Percentiles rank a stretch among this genome's conserved stretches.
Conservation (phyloP, 768 basidiomycete genomes). For the Cyathus striatus region DNA sequence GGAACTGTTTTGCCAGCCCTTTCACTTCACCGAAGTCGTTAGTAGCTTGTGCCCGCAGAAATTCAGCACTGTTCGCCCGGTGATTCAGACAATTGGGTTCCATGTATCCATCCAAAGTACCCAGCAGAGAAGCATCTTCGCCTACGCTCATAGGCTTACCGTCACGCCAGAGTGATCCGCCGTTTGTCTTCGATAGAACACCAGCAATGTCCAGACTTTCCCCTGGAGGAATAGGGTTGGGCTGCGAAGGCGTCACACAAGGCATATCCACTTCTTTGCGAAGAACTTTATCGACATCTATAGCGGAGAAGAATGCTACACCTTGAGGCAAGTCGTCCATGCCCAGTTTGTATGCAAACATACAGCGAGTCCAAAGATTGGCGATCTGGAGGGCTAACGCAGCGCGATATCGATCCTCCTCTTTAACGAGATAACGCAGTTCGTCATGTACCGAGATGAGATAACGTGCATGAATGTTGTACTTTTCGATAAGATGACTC, state of each 20-base stretch:
- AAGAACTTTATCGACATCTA: constrained; percentile 87
- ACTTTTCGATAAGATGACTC: constrained; percentile 79
- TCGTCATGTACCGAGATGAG: constrained; percentile 98
- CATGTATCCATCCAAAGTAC: constrained; percentile 44
- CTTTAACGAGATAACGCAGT: constrained; percentile 86
- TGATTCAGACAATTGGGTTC: constrained; percentile 60
- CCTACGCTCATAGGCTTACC: constrained; percentile 47
- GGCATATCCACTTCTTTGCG: constrained; percentile 97
- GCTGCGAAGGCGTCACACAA: constrained; percentile 92
- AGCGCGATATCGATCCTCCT: constrained; percentile 86
- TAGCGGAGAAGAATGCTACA: constrained; percentile 95
- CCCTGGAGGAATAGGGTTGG: constrained; percentile 77
- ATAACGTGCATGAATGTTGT: constrained; percentile 85
- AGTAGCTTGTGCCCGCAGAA: constrained; percentile 75
- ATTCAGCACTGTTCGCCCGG: constrained; percentile 57
- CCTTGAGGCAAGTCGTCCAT: constrained; percentile 96
- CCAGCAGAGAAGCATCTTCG: constrained; percentile 15
- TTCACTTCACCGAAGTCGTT: constrained; percentile 67
- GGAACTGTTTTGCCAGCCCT: constrained; percentile 52
- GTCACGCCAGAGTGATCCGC: constrained; percentile 61
- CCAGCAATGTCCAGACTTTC: constrained; percentile 72
- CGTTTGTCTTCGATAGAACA: constrained; percentile 62
- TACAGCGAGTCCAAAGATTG: constrained; percentile 89
- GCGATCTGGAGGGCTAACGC: constrained; percentile 92
- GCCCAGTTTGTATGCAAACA: constrained; percentile 90